phyloP scores from a whole-genome alignment of 306 rosid species.

The Malus sylvestris region DNA sequence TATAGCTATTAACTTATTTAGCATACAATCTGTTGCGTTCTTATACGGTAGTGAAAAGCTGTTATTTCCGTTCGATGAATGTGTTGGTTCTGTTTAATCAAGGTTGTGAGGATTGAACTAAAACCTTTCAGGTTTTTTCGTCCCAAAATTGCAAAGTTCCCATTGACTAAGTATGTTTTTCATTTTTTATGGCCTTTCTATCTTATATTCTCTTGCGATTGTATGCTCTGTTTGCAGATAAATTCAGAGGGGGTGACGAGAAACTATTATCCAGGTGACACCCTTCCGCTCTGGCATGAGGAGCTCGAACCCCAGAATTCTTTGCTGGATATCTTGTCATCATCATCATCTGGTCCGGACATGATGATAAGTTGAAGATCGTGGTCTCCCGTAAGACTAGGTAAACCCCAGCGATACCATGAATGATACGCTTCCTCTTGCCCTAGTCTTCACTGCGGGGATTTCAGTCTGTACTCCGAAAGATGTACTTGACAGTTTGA shows the following conservation, averaged over 20 bases:
- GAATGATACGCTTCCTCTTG: not conserved
- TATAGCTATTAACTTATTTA: not conserved
- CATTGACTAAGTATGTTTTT: not conserved
- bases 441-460: not conserved
- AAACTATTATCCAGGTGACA: constrained; percentile 70
- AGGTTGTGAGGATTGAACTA: too few relatives aligned
- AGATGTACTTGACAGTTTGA: too few relatives aligned
- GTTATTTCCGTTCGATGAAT: not conserved
- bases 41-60: not conserved
- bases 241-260: constrained; percentile 88
- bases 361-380: not conserved
- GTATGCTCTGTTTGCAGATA: constrained; percentile 32
- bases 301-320: constrained; percentile 68
- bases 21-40: not conserved
- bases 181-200: not conserved
- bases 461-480: too few relatives aligned
- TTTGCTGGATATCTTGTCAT: constrained; percentile 51
- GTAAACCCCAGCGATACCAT: not conserved
- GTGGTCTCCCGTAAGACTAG: not conserved
- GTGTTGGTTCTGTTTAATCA: not conserved
- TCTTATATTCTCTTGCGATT: not conserved
- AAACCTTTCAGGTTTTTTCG: too few relatives aligned
- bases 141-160: not conserved
- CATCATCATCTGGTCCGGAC: not conserved
- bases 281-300: constrained; percentile 84